phyloP scores from a whole-genome alignment of 2,329 filamentous ascomycete genomes.

The Pseudogymnoascus sp. region DNA sequence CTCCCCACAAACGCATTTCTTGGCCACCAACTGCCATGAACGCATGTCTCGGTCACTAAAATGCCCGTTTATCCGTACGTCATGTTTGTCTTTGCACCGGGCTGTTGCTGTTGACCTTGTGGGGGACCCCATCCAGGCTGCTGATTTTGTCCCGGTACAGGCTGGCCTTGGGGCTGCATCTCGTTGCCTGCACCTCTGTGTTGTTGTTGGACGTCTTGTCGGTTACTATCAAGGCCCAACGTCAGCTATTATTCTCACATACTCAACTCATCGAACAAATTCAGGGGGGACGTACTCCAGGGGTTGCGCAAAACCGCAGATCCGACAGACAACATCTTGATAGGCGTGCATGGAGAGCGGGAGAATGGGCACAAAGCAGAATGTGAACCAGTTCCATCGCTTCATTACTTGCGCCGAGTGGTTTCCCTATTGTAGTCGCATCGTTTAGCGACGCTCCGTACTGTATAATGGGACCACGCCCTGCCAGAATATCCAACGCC shows the following conservation, averaged over 20 bases:
- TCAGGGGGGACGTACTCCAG: constrained; percentile 31
- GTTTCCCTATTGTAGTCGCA: constrained; percentile 38
- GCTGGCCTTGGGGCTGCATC: not conserved
- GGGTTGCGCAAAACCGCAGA: constrained; percentile 69
- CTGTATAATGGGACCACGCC: not conserved
- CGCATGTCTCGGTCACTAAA: not conserved
- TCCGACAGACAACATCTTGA: constrained; percentile 62
- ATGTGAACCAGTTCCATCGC: constrained; percentile 65
- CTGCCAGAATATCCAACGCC: not conserved
- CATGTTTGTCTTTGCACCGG: constrained; percentile 3
- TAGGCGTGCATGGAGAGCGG: constrained; percentile 61
- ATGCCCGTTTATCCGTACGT: constrained; percentile 1
- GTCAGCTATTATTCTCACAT: not conserved
- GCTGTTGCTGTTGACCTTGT: not conserved
- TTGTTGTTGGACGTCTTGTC: not conserved
- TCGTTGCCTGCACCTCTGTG: not conserved
- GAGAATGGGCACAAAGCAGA: constrained; percentile 70
- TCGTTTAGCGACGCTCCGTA: not conserved
- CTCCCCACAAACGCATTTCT: not conserved
- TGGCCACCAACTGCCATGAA: not conserved
- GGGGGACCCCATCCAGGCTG: constrained; percentile 1
- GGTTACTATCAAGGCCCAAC: not conserved
- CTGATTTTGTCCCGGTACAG: not conserved
- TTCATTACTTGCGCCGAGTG: constrained; percentile 52
- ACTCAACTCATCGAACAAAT: too few relatives aligned